Evolutionary conservation across 495 filamentous ascomycete genomes (phyloP).

Genomic region (Hypoxylon fragiforme): DNA sequence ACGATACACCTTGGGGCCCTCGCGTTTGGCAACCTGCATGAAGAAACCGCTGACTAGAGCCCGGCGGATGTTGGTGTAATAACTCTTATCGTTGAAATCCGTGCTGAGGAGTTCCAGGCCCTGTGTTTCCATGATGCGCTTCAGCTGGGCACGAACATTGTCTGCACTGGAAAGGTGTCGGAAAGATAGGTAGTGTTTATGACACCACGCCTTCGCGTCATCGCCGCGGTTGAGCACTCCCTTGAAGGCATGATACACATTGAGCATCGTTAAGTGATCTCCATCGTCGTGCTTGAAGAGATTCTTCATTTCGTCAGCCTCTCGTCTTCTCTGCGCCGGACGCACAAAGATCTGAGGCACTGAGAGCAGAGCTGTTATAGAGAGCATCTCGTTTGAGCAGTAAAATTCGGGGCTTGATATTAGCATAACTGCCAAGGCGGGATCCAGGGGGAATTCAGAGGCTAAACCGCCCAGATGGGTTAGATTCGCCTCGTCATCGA

Average conservation of each 20-base stretch:
- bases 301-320: conserved; percentile 97
- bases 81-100: conserved; percentile 91
- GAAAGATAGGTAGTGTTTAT: conserved; percentile 94
- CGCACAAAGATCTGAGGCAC: conserved; percentile 94
- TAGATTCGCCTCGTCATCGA: conserved; percentile 93
- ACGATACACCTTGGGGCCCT: conserved; percentile 80
- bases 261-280: conserved; percentile 93
- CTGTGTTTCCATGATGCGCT: conserved; percentile 93
- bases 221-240: conserved; percentile 64
- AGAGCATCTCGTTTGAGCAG: conserved; percentile 98
- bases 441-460: conserved; percentile 95
- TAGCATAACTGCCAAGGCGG: conserved; percentile 94
- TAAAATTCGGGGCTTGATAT: conserved; percentile 97
- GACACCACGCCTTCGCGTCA: conserved; percentile 88
- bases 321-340: conserved; percentile 77
- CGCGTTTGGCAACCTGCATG: conserved; percentile 98
- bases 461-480: conserved; percentile 84
- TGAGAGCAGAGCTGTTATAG: conserved; percentile 89
- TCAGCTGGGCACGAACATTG: conserved; percentile 87
- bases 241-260: conserved; percentile 98
- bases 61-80: conserved; percentile 94
- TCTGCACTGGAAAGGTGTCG: conserved; percentile 89
- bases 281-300: conserved; percentile 91
- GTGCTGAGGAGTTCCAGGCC: conserved; percentile 85
- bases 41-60: conserved; percentile 97